These are phyloP conservation scores for Aspergillus proliferans DNA, from an alignment of 2,329 filamentous ascomycete genomes.

Conservation along the genomic window DNA sequence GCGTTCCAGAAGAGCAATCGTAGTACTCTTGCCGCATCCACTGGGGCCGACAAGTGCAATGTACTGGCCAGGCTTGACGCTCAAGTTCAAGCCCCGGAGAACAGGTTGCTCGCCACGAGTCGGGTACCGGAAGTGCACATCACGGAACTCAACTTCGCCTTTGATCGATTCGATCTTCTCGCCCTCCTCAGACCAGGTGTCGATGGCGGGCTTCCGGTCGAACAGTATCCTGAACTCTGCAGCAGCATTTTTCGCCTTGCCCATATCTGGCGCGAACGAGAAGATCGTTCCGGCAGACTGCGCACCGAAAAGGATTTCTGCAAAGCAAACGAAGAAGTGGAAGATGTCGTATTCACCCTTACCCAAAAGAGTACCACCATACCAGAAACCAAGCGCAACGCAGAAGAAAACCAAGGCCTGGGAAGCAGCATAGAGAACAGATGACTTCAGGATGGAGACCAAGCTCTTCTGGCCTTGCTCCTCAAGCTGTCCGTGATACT, in stretches of 20 bases:
- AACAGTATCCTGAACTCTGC: slow-evolving; percentile 74
- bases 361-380: slow-evolving; percentile 71
- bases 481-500: slow-evolving; percentile 64
- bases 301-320: slow-evolving; percentile 79
- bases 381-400: slow-evolving; percentile 88
- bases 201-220: slow-evolving; percentile 73
- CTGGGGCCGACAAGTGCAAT: slow-evolving; percentile 84
- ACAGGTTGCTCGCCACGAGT: slow-evolving; percentile 89
- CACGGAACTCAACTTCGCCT: slow-evolving; percentile 78
- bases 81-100: slow-evolving; percentile 67
- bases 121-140: slow-evolving; percentile 92
- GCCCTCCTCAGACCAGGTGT: slow-evolving; percentile 70
- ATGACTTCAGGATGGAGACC: slow-evolving; percentile 68
- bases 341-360: slow-evolving; percentile 67
- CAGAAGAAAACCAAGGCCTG: slow-evolving; percentile 80
- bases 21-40: slow-evolving; percentile 90
- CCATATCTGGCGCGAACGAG: slow-evolving; percentile 86
- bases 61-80: slow-evolving; percentile 43
- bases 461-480: slow-evolving; percentile 63
- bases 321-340: slow-evolving; percentile 89
- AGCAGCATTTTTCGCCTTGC: slow-evolving; percentile 82
- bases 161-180: slow-evolving; percentile 58
- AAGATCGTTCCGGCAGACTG: slow-evolving; percentile 88
- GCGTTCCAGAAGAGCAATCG: slow-evolving; percentile 82
- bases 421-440: slow-evolving; percentile 71